A percentile compares a stretch with the other conserved stretches of the same genome.
Conservation (phyloP, 139 green algal genomes). For the Chlamydomonas sp. region DNA sequence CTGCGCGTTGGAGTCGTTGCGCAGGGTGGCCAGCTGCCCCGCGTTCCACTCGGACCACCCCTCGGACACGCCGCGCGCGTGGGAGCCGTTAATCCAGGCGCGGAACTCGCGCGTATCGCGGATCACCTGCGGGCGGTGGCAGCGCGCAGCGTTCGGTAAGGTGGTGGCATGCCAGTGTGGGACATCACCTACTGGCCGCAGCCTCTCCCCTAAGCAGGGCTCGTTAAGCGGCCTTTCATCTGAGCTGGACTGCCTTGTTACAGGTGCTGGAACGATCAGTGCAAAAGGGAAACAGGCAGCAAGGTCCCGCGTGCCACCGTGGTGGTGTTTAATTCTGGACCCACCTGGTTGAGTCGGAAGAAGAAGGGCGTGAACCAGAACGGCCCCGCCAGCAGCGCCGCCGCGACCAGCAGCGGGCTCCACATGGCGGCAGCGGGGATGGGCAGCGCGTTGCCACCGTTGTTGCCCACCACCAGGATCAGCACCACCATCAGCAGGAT, state of each 20-base stretch:
- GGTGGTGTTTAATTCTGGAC: too few species aligned
- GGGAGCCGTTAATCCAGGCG: background rate
- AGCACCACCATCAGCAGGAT: conserved; percentile 70
- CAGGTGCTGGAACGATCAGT: too few species aligned
- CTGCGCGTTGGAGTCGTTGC: conserved; percentile 8
- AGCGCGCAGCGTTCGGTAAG: background rate
- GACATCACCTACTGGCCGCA: too few species aligned
- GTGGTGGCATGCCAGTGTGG: background rate
- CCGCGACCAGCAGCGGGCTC: conserved; percentile 70
- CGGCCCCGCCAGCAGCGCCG: conserved; percentile 69
- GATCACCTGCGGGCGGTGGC: background rate
- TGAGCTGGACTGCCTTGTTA: too few species aligned
- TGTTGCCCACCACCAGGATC: conserved; percentile 31
- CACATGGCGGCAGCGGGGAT: conserved; percentile 57
- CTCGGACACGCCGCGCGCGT: conserved; percentile 14
- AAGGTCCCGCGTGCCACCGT: too few species aligned
- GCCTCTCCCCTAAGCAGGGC: too few species aligned
- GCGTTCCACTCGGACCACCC: conserved; percentile 31
- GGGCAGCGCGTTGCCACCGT: conserved; percentile 12
- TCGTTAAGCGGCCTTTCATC: too few species aligned
- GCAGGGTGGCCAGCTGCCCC: background rate
- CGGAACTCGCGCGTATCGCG: background rate
- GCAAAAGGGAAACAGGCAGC: too few species aligned
- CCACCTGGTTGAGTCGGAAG: conserved; percentile 52
- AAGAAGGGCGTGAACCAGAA: conserved; percentile 85